Evolutionary conservation across 129 eudicot species (phyloP), one percentile per base, ranked within the genome.

Genomic region (Oenanthe sinensis): DNA sequence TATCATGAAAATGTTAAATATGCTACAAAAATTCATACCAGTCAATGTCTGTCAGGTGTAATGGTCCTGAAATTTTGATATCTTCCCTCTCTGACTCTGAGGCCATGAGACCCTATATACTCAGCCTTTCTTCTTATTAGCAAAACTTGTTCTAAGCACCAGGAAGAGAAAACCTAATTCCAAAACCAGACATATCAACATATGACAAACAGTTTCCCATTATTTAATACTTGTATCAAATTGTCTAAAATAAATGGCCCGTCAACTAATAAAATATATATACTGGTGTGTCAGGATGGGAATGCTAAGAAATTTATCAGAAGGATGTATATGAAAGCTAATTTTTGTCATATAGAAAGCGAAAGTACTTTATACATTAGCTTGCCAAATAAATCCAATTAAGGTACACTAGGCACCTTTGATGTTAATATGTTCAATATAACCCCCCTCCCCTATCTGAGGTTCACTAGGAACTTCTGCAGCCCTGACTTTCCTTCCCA

Each of bases 41-140:
- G 73, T 83, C 83, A 43, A 83, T 49, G 20, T 44, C 6, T 26
- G 63, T 65, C 20, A 79, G 74, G 72, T 83, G 83, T 14, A 12
- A 11, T 20, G 86, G 86, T 40, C 83, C 86, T 49, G 80, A 79
- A 67, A 52, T 36, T 58, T 62, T 67, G 62, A 83, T 79, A 67
- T 46, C 55, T 4, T 79, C 80, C 44, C 67, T 75, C 46, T 58
- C 60, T 26, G 48, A 76, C 46, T 58, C 60, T 26, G 48, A 54
- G 37, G 50, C 52, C 79, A 54, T 76, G 49, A 50, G 28, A 76
- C 55, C 76, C 49, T 73, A 44, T 26, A 10, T 73, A 15, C 74
- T 74, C 40, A 49, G 50, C 30, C 58, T 46, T 26, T 47, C 62
- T 71, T 71, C 50, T 71, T 71, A 39, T 69, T 37, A 40, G 75